Conservation (phyloP, 2,329 filamentous ascomycete species). For the Ciborinia camelliae region DNA sequence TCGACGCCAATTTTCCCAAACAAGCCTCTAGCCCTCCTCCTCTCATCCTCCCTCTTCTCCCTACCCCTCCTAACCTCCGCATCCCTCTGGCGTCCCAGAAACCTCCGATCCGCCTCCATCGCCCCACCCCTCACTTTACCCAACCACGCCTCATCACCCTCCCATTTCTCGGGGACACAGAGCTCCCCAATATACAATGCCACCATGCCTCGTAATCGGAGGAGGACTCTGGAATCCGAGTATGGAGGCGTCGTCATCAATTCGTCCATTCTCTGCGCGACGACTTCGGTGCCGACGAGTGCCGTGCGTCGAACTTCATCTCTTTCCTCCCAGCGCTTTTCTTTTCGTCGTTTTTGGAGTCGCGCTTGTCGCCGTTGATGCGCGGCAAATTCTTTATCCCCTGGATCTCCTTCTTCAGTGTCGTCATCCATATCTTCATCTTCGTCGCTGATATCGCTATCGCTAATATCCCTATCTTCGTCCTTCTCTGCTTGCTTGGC, state of each 20-base stretch:
- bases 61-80: constrained; percentile 30
- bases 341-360: constrained; percentile 21
- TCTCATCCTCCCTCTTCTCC: constrained; percentile 34
- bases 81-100: constrained; percentile 26
- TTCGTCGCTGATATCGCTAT: constrained; percentile 24
- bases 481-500: constrained; percentile 35
- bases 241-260: constrained; percentile 68
- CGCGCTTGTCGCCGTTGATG: constrained; percentile 24
- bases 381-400: constrained; percentile 27
- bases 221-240: constrained; percentile 61
- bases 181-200: constrained; percentile 74
- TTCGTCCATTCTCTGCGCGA: constrained; percentile 68
- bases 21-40: constrained; percentile 39
- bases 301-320: constrained; percentile 33
- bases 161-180: constrained; percentile 41
- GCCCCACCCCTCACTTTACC: constrained; percentile 19
- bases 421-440: constrained; percentile 22
- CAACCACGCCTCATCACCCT: constrained; percentile 23
- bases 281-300: constrained; percentile 50
- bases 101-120: constrained; percentile 25
- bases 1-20: constrained; percentile 40
- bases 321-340: constrained; percentile 31
- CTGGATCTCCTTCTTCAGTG: constrained; percentile 21
- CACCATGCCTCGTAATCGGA: constrained; percentile 70
- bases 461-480: constrained; percentile 27